Percentiles rank a stretch among this genome's conserved stretches.
phyloP scores from a whole-genome alignment of 106 monocot species.

The Phalaenopsis aphrodite region DNA sequence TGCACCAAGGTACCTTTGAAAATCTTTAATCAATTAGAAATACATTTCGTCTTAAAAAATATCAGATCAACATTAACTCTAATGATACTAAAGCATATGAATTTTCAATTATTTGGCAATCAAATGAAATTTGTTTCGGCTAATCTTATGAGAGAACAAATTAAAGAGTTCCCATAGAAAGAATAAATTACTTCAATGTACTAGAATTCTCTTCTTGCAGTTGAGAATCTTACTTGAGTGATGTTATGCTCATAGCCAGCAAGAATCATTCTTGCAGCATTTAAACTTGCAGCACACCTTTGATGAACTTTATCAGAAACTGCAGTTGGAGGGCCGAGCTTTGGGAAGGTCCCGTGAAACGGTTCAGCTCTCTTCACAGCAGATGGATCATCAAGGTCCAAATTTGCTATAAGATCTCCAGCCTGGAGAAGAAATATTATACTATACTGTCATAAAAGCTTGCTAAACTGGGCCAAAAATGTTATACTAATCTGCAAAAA shows the following conservation, averaged over 20 bases:
- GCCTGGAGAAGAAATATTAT: slow-evolving; percentile 38
- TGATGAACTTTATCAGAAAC: slow-evolving; percentile 97
- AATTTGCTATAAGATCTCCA: slow-evolving; percentile 78
- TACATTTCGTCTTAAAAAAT: neutral
- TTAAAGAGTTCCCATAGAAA: neutral
- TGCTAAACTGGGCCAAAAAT: neutral
- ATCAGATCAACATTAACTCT: neutral
- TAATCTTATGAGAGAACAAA: neutral
- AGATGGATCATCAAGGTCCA: slow-evolving; percentile 90
- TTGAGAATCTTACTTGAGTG: slow-evolving; percentile 29
- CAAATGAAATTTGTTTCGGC: neutral
- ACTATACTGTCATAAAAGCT: neutral
- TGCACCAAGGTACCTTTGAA: neutral
- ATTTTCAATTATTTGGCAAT: neutral
- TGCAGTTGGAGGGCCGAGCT: slow-evolving; percentile 75
- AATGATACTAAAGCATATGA: neutral
- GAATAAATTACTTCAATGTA: neutral
- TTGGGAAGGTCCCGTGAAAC: slow-evolving; percentile 67
- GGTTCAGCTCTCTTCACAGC: slow-evolving; percentile 97
- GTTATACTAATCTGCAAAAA: neutral
- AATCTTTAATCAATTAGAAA: neutral
- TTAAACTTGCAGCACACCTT: slow-evolving; percentile 67
- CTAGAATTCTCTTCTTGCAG: neutral
- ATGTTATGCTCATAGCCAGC: slow-evolving; percentile 97
- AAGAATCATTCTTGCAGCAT: slow-evolving; percentile 92